phyloP scores from a whole-genome alignment of 768 basidiomycete genomes.

The Mycena crocata region DNA sequence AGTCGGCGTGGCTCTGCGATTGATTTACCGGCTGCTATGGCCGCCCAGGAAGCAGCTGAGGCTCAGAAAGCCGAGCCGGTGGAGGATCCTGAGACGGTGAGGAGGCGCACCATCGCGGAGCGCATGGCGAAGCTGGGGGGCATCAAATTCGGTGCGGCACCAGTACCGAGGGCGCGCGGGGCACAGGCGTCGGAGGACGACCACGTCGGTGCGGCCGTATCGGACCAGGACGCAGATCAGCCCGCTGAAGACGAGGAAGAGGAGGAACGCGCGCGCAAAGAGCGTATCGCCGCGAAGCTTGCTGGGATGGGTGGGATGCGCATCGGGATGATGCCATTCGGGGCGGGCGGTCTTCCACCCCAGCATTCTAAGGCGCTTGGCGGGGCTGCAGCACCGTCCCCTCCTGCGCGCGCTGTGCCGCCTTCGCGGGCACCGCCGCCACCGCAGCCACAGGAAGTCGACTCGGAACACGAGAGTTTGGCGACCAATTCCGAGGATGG shows the following conservation, averaged over 20 bases:
- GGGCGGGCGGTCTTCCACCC: constrained; percentile 45
- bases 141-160: constrained; percentile 82
- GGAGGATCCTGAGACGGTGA: constrained; percentile 61
- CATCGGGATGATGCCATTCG: constrained; percentile 66
- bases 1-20: constrained; percentile 53
- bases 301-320: constrained; percentile 69
- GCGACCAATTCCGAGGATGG: constrained; percentile 64
- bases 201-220: constrained; percentile 29
- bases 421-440: constrained; percentile 48
- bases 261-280: constrained; percentile 69
- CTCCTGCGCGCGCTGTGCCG: constrained; percentile 41
- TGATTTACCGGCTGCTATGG: constrained; percentile 32
- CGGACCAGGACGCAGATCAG: constrained; percentile 37
- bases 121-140: constrained; percentile 96
- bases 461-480: constrained; percentile 60
- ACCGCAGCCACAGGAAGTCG: constrained; percentile 45
- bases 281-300: constrained; percentile 64
- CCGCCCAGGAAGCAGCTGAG: constrained; percentile 32
- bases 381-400: constrained; percentile 41
- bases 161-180: constrained; percentile 52
- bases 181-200: constrained; percentile 41
- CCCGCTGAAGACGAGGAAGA: constrained; percentile 62
- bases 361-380: constrained; percentile 44
- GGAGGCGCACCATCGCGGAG: constrained; percentile 84
- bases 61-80: constrained; percentile 32